Percentiles rank a stretch among this genome's conserved stretches.
phyloP scores from a whole-genome alignment of 192 early-diverging fungal species.

The Coemansia sp. region DNA sequence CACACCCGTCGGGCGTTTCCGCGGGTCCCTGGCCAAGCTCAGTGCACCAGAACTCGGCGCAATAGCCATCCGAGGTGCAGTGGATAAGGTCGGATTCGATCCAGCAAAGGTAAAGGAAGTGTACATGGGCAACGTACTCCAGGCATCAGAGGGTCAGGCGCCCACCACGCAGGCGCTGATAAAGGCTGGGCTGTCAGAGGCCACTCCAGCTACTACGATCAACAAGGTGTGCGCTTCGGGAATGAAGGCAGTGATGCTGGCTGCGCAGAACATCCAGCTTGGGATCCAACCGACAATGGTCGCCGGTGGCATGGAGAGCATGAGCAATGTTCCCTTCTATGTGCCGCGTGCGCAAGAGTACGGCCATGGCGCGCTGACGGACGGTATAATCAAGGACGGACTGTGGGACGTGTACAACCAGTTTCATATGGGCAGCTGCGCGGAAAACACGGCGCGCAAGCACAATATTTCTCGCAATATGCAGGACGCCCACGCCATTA shows the following conservation, averaged over 20 bases:
- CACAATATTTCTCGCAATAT: conserved; percentile 82
- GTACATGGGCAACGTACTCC: conserved; percentile 94
- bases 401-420: conserved; percentile 96
- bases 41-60: conserved; percentile 84
- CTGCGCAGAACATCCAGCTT: conserved; percentile 76
- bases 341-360: conserved; percentile 65
- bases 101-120: conserved; percentile 87
- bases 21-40: conserved; percentile 80
- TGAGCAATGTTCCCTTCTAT: conserved; percentile 87
- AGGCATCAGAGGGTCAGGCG: conserved; percentile 84
- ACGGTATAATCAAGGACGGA: conserved; percentile 94
- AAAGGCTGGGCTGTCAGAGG: conserved; percentile 68
- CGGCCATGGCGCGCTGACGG: conserved; percentile 75
- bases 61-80: conserved; percentile 78
- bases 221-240: conserved; percentile 99
- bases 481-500: conserved; percentile 86
- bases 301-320: conserved; percentile 95
- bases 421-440: conserved; percentile 74
- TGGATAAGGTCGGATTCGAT: conserved; percentile 71
- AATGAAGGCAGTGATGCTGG: conserved; percentile 95
- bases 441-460: conserved; percentile 85
- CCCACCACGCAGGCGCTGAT: conserved; percentile 91
- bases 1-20: conserved; percentile 91
- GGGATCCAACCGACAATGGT: conserved; percentile 81
- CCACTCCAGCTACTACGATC: conserved; percentile 92